Evolutionary conservation across 768 basidiomycete genomes (phyloP).

Genomic region (Pulveroboletus sp.): DNA sequence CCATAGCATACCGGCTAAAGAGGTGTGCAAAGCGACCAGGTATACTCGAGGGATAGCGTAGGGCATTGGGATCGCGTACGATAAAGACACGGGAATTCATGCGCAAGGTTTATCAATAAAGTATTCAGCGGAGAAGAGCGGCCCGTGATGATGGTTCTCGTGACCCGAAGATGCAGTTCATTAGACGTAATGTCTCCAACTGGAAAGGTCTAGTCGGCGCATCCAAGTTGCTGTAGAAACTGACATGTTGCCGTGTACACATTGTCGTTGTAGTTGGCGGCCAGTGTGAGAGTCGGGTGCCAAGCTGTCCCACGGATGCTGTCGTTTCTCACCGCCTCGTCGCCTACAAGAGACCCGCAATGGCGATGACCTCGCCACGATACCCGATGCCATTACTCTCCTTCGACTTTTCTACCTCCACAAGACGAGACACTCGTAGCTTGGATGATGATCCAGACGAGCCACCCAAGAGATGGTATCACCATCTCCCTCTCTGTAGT

Average conservation of each 20-base stretch:
- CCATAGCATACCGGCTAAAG: constrained; percentile 30
- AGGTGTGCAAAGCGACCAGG: constrained; percentile 24
- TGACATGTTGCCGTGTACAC: too few relatives aligned
- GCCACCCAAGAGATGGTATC: constrained; percentile 48
- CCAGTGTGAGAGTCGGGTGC: not conserved
- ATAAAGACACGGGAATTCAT: not conserved
- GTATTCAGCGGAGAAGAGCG: too few relatives aligned
- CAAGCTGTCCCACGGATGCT: not conserved
- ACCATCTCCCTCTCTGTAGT: constrained; percentile 60
- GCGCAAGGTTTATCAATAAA: too few relatives aligned
- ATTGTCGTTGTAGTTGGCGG: too few relatives aligned
- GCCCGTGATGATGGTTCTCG: too few relatives aligned
- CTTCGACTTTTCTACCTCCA: constrained; percentile 20
- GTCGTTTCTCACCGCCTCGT: not conserved
- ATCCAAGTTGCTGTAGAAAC: too few relatives aligned
- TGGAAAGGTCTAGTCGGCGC: too few relatives aligned
- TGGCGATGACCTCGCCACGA: not conserved
- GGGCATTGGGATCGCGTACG: constrained; percentile 6
- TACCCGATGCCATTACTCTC: constrained; percentile 30
- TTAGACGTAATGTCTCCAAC: too few relatives aligned
- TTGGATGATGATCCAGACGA: constrained; percentile 34
- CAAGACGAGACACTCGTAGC: constrained; percentile 8
- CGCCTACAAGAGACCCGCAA: not conserved
- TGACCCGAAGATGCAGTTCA: too few relatives aligned
- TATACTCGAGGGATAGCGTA: constrained; percentile 20